phyloP scores from a whole-genome alignment of 2,329 filamentous ascomycete genomes.

The Monosporascus sp. region DNA sequence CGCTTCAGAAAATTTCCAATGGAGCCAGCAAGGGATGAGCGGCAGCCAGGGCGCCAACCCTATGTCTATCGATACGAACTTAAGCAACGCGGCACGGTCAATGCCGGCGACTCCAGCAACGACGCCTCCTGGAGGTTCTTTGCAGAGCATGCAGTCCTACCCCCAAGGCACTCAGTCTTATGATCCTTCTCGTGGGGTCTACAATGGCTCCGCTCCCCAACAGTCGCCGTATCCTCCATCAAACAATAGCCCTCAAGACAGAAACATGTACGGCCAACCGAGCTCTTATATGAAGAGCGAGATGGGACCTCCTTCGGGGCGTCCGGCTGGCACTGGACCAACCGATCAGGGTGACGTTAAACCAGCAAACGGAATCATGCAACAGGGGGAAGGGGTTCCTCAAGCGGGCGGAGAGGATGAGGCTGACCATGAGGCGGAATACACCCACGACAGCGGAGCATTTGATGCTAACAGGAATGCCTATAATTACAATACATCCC shows the following conservation, averaged over 20 bases:
- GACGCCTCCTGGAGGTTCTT: slow-evolving; percentile 72
- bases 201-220: slow-evolving; percentile 64
- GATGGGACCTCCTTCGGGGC: slow-evolving; percentile 74
- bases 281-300: slow-evolving; percentile 73
- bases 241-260: slow-evolving; percentile 52
- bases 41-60: slow-evolving; percentile 60
- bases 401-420: slow-evolving; percentile 58
- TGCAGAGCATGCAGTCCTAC: slow-evolving; percentile 77
- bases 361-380: slow-evolving; percentile 61
- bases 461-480: slow-evolving; percentile 68
- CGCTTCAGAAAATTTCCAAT: slow-evolving; percentile 73
- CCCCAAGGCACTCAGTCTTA: slow-evolving; percentile 64
- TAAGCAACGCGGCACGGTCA: slow-evolving; percentile 69
- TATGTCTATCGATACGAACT: slow-evolving; percentile 73
- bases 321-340: slow-evolving; percentile 51
- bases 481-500: slow-evolving; percentile 72
- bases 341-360: slow-evolving; percentile 62
- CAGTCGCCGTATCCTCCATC: slow-evolving; percentile 67
- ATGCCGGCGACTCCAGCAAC: slow-evolving; percentile 89
- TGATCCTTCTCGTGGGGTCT: slow-evolving; percentile 72
- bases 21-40: slow-evolving; percentile 60
- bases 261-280: slow-evolving; percentile 60
- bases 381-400: slow-evolving; percentile 48
- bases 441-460: slow-evolving; percentile 73
- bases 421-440: slow-evolving; percentile 73